These are phyloP conservation scores for Coleophoma crateriformis DNA, from an alignment of 2,329 filamentous ascomycete species.

Conservation along the genomic window DNA sequence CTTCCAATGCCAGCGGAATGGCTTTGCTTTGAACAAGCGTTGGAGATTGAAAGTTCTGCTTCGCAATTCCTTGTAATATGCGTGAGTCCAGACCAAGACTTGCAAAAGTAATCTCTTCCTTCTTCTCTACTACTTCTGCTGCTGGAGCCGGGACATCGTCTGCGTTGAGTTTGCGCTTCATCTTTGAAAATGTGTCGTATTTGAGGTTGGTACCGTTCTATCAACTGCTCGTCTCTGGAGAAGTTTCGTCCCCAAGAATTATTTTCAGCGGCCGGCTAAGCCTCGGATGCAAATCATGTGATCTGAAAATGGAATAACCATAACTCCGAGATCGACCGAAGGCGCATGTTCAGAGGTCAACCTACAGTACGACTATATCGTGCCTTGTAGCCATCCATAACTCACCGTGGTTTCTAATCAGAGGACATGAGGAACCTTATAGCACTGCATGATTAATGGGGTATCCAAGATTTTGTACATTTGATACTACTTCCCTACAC, in stretches of 20 bases:
- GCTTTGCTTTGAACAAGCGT: constrained; percentile 85
- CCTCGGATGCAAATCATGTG: background rate
- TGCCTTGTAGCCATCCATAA: no score
- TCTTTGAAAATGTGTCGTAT: constrained; percentile 22
- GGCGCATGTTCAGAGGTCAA: no score
- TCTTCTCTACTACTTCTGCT: constrained; percentile 22
- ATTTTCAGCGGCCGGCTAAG: background rate
- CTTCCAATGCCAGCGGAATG: constrained; percentile 81
- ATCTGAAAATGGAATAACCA: no score
- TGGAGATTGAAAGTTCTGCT: constrained; percentile 77
- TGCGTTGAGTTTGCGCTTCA: constrained; percentile 59
- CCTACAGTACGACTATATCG: no score
- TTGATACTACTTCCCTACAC: no score
- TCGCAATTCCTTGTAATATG: constrained; percentile 77
- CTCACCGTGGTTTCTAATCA: no score
- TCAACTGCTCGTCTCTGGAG: no score
- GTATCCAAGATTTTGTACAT: no score
- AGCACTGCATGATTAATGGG: no score
- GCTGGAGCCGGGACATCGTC: constrained; percentile 41
- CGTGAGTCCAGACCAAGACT: constrained; percentile 77
- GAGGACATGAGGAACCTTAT: no score
- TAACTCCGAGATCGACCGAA: no score
- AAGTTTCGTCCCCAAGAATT: background rate
- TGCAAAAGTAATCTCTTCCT: constrained; percentile 52
- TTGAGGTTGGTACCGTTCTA: background rate